Evolutionary conservation across 257 asterid species (phyloP), one percentile per base, ranked within the genome.

Genomic region (Solanum virginianum): DNA sequence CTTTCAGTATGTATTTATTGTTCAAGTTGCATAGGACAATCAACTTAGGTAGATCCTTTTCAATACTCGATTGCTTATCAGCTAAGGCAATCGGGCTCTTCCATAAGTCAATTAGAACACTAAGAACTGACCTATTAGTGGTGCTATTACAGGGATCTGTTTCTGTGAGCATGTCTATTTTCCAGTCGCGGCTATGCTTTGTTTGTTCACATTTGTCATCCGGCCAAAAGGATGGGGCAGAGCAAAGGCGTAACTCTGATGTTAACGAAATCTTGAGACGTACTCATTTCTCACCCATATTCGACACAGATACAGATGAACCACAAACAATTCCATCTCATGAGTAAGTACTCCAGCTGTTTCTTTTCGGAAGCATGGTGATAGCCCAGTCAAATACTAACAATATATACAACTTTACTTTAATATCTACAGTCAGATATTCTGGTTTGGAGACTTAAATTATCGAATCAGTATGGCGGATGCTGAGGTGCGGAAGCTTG

Each of bases 381-480:
- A 47, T 47, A 29, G 18, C 5, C 17, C 55, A 10, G 63, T 16
- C 55, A 70, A 70, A 17, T 39, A 70, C 54, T 17, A 69, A 69
- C 24, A 69, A 39, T 69, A 26, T 26, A 8, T 49, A 4, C 26
- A n/a, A 59, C 45, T 36, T 47, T 57, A 20, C 89, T 45, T 85
- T 69, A 82, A n/a, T 54, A 66, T 88, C 74, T 85, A 87, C 98
- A 96, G 98, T 87, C 93, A 92, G 91, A 93, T 94, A 92, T 96
- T 96, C 92, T 96, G 99, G 98, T 93, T 96, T 79, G 99, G 99
- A n/a, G 99, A 96, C 87, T 87, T 96, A 90, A 96, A 96, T 54
- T 96, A 96, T 87, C 97, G 99, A 63, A 88, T 96, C 88, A 93
- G 88, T 88, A 85, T 96, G 94, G 59, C 72, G 53, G 97, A 94